Conservation (phyloP, 768 basidiomycete species). For the Macrolepiota dolichaula region DNA sequence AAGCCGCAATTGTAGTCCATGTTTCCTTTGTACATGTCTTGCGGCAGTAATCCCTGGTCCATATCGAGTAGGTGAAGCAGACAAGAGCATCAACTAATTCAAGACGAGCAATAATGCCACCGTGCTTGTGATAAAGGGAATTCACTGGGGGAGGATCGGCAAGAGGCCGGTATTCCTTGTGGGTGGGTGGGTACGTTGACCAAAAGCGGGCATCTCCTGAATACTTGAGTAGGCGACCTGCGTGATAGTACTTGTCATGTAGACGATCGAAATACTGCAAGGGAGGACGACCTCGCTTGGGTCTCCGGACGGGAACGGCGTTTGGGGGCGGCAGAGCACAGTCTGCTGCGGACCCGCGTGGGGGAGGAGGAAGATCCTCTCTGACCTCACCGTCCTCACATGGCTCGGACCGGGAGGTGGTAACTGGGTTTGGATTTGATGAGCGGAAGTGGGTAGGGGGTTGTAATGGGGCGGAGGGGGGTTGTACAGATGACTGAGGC, state of each 20-base stretch:
- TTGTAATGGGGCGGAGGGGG: slow-evolving; percentile 22
- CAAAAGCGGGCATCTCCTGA: slow-evolving; percentile 78
- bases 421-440: slow-evolving; percentile 17
- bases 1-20: slow-evolving; percentile 68
- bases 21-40: slow-evolving; percentile 54
- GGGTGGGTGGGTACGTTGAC: slow-evolving; percentile 64
- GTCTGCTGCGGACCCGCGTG: slow-evolving; percentile 15
- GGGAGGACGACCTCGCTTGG: slow-evolving; percentile 55
- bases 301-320: slow-evolving; percentile 61
- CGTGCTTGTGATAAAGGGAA: slow-evolving; percentile 73
- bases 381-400: slow-evolving; percentile 54
- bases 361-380: slow-evolving; percentile 29
- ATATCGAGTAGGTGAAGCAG: slow-evolving; percentile 81
- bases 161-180: slow-evolving; percentile 63
- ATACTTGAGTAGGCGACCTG: slow-evolving; percentile 77
- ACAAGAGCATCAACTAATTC: slow-evolving; percentile 81
- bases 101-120: slow-evolving; percentile 70
- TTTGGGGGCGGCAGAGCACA: slow-evolving; percentile 15
- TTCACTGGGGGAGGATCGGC: slow-evolving; percentile 59
- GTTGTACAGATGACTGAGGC: slow-evolving; percentile 20
- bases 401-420: slow-evolving; percentile 36
- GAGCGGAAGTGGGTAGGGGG: slow-evolving; percentile 18
- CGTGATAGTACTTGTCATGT: slow-evolving; percentile 66
- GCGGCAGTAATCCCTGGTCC: slow-evolving; percentile 68
- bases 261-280: slow-evolving; percentile 51